A percentile compares a stretch with the other conserved stretches of the same genome.
Evolutionary conservation across 2,329 filamentous ascomycete species (phyloP).

Genomic region (Didymella segeticola): DNA sequence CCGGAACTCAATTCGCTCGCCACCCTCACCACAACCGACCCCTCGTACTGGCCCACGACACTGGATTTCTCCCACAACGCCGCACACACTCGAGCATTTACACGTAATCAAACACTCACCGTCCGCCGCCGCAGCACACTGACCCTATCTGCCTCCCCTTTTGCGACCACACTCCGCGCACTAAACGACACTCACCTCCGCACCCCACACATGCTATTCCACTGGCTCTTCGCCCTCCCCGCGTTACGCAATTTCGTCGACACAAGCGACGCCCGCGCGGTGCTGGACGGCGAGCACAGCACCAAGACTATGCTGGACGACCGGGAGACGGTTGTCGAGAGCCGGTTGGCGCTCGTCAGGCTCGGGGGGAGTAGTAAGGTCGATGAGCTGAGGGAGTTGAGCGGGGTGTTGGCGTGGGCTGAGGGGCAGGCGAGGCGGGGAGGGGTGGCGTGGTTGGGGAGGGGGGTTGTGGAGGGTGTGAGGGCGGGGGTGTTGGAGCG

Average conservation of each 20-base stretch:
- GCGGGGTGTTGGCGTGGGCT: slow-evolving; percentile 71
- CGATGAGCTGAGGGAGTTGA: slow-evolving; percentile 63
- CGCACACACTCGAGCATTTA: slow-evolving; percentile 69
- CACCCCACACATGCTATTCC: slow-evolving; percentile 60
- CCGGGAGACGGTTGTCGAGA: slow-evolving; percentile 71
- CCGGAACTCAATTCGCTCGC: slow-evolving; percentile 70
- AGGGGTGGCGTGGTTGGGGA: slow-evolving; percentile 61
- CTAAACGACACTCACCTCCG: slow-evolving; percentile 66
- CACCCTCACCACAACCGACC: slow-evolving; percentile 66
- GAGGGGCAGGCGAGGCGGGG: slow-evolving; percentile 51
- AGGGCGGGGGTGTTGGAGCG: slow-evolving; percentile 58
- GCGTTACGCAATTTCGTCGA: slow-evolving; percentile 53
- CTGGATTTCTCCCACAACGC: slow-evolving; percentile 74
- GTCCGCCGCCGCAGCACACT: slow-evolving; percentile 69
- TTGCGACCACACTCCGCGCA: slow-evolving; percentile 76
- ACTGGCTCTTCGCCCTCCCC: slow-evolving; percentile 75
- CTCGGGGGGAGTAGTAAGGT: slow-evolving; percentile 56
- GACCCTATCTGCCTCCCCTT: slow-evolving; percentile 68
- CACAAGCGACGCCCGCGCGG: slow-evolving; percentile 65
- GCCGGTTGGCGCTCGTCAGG: slow-evolving; percentile 67
- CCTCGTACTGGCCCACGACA: slow-evolving; percentile 80
- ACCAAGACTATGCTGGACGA: slow-evolving; percentile 59
- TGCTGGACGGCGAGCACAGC: slow-evolving; percentile 53
- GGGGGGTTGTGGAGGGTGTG: slow-evolving; percentile 62
- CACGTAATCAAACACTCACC: slow-evolving; percentile 73